These are phyloP conservation scores for Mariannaea elegans DNA, from an alignment of 2,329 filamentous ascomycete genomes.

Conservation along the genomic window DNA sequence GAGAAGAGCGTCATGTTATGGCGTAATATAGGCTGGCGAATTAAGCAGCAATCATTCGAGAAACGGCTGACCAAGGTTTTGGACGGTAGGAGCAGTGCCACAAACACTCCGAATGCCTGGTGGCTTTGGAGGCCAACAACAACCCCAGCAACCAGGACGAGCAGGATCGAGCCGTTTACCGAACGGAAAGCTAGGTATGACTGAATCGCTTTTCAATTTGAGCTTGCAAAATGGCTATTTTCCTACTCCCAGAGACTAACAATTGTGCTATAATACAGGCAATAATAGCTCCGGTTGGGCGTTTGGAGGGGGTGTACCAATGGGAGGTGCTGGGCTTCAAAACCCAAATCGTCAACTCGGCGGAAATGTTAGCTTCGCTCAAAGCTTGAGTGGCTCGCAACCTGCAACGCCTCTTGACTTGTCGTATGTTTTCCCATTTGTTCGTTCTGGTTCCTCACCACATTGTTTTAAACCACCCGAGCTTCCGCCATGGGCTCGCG, in stretches of 20 bases:
- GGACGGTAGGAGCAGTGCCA: constrained; percentile 63
- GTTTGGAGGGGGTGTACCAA: constrained; percentile 69
- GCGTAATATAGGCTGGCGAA: constrained; percentile 12
- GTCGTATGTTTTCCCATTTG: constrained; percentile 62
- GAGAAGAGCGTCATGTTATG: constrained; percentile 11
- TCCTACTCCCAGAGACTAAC: constrained; percentile 33
- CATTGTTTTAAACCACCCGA: background rate
- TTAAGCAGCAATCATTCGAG: constrained; percentile 29
- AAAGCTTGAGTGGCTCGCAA: constrained; percentile 71
- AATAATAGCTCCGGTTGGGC: constrained; percentile 67
- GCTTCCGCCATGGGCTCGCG: constrained; percentile 4
- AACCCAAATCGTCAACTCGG: constrained; percentile 64
- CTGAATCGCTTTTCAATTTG: constrained; percentile 1
- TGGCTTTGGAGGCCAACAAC: constrained; percentile 67
- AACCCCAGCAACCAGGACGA: constrained; percentile 62
- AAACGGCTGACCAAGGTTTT: constrained; percentile 41
- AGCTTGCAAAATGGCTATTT: constrained; percentile 5
- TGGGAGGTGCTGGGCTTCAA: constrained; percentile 64
- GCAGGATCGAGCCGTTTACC: constrained; percentile 67
- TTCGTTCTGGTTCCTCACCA: background rate
- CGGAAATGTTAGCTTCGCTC: constrained; percentile 71
- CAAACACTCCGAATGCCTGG: constrained; percentile 70
- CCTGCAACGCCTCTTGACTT: constrained; percentile 69
- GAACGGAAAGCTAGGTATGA: constrained; percentile 70
- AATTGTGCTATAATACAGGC: constrained; percentile 45